Conservation (phyloP, 2,329 filamentous ascomycete species). For the Botrytis medusae region DNA sequence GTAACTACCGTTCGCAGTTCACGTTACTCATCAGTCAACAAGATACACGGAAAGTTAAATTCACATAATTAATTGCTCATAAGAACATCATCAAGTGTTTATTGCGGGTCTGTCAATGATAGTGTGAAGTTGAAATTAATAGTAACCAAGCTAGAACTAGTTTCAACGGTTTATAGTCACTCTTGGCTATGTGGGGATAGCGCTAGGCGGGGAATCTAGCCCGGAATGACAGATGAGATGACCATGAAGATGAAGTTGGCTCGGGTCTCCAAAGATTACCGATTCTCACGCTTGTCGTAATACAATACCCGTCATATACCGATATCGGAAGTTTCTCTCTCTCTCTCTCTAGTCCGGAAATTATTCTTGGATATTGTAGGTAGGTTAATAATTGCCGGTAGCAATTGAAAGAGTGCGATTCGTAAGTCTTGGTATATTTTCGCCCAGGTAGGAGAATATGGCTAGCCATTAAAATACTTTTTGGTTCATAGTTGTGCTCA, state of each 20-base stretch:
- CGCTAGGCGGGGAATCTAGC: background rate
- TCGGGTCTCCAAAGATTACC: background rate
- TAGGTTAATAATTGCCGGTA: background rate
- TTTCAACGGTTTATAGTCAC: background rate
- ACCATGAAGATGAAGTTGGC: background rate
- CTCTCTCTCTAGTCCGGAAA: background rate
- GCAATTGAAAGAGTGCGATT: background rate
- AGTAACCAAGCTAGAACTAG: background rate
- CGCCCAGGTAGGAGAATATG: background rate
- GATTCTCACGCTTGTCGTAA: background rate
- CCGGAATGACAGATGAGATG: background rate
- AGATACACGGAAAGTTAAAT: background rate
- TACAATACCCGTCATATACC: background rate
- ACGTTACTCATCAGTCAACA: too few species aligned
- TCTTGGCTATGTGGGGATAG: background rate
- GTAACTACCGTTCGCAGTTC: too few species aligned
- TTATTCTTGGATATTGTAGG: background rate
- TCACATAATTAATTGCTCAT: background rate
- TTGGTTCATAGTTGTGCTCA: background rate
- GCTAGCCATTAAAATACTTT: background rate
- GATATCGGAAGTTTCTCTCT: accelerated
- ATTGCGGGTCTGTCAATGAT: background rate
- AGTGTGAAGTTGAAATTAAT: background rate
- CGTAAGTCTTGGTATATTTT: background rate
- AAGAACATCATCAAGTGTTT: background rate